A percentile compares a stretch with the other conserved stretches of the same genome.
Conservation (phyloP, 2,329 filamentous ascomycete genomes). For the Diaporthe amygdali region DNA sequence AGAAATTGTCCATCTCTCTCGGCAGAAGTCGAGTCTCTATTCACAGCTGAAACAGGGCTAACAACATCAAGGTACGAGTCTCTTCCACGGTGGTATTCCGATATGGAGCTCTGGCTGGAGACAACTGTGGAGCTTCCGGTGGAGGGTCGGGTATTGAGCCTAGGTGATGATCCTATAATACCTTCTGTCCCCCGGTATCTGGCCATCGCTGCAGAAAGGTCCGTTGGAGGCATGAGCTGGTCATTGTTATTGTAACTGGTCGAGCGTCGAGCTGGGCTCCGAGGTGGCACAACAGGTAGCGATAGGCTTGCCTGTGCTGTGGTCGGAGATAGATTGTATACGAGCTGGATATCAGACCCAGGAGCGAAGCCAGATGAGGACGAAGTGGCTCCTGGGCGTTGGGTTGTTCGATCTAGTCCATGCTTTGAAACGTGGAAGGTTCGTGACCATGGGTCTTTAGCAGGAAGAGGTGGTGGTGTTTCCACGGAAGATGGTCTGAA, state of each 20-base stretch:
- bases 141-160: neutral
- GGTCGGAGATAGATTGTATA: neutral
- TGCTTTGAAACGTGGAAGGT: neutral
- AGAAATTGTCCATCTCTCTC: neutral
- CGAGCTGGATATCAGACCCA: neutral
- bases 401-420: neutral
- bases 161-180: neutral
- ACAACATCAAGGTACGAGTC: slow-evolving; percentile 3
- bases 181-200: neutral
- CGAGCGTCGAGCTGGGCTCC: neutral
- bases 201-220: neutral
- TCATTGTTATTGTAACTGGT: neutral
- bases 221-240: neutral
- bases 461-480: neutral
- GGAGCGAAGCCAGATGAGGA: neutral
- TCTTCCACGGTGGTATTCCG: neutral
- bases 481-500: neutral
- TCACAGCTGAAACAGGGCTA: neutral
- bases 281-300: neutral
- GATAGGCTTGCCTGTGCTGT: neutral
- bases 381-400: neutral
- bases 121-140: neutral
- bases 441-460: neutral
- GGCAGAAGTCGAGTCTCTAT: neutral
- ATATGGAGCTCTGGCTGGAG: slow-evolving; percentile 3